Evolutionary conservation across 495 filamentous ascomycete species (phyloP), one percentile per base, ranked within the genome.

Genomic region (Cercophora samala): DNA sequence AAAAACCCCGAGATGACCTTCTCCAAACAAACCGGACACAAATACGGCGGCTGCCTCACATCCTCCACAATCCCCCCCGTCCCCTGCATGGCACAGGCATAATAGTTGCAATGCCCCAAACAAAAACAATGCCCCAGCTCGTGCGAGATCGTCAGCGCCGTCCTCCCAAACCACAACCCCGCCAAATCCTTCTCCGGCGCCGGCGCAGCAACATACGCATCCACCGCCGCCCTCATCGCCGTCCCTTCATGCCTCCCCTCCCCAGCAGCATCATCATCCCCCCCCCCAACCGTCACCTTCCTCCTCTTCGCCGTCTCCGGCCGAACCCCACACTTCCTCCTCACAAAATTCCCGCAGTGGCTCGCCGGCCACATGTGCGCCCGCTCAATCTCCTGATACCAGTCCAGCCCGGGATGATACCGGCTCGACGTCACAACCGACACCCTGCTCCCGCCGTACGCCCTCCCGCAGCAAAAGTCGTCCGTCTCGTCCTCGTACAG

Each of bases 81-180:
- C 26, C 86, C 82, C 69, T 91, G 88, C 88, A 91, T 90, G 29
- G 80, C 79, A 68, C 88, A 91, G 0, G 89, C 89, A 68, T 90
- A 90, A 68, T 89, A 92, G 3, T 83, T 74, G 71, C 88, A 90
- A 71, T 91, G 89, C 8, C 73, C 87, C 4, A 91, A 78, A 0
- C 84, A 85, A 58, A 91, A 83, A 71, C 88, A 91, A 67, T 90
- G 89, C 1, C 87, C 86, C 5, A 91, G 73, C 71, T 91, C 88
- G 71, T 90, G 88, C 6, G 79, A 78, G 5, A 81, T 83, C 0
- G 88, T 90, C 25, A 86, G 81, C 32, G 81, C 85, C 1, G 87
- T 66, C 6, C 86, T 78, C 5, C 80, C 81, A 22, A 89, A 79
- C 88, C 88, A 90, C 1, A 88, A 72, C 0, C 68, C 76, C 29